These are phyloP conservation scores for Russula griseocarnosa DNA, from an alignment of 768 basidiomycete species.

Conservation along the genomic window DNA sequence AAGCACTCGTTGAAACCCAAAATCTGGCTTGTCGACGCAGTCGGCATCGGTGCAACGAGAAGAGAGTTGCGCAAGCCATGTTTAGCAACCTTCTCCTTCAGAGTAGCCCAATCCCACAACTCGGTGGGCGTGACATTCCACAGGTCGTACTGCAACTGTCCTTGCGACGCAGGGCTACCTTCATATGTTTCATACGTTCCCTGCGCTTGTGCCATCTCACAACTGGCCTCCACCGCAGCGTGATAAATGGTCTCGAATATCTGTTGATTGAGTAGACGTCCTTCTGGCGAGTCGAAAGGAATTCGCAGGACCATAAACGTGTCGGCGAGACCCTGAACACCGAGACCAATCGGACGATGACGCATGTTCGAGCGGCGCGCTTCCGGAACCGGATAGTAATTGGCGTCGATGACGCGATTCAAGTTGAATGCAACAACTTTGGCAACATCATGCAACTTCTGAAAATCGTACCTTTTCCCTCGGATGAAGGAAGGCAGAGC, in stretches of 20 bases:
- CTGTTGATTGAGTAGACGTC: conserved; percentile 84
- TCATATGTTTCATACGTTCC: conserved; percentile 87
- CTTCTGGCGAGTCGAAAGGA: conserved; percentile 89
- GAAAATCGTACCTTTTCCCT: conserved; percentile 84
- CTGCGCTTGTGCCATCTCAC: conserved; percentile 73
- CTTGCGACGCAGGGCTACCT: conserved; percentile 86
- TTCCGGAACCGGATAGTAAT: conserved; percentile 93
- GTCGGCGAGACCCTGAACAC: conserved; percentile 93
- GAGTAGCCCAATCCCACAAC: conserved; percentile 88
- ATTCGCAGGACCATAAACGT: conserved; percentile 96
- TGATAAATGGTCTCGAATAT: conserved; percentile 99
- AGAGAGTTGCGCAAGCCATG: conserved; percentile 88
- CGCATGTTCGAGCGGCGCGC: conserved; percentile 93
- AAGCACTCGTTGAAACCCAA: conserved; percentile 98
- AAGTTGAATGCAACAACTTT: conserved; percentile 93
- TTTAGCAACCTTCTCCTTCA: conserved; percentile 82
- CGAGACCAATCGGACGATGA: conserved; percentile 94
- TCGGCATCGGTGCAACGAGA: conserved; percentile 96
- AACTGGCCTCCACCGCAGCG: conserved; percentile 85
- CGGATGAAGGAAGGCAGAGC: conserved; percentile 90
- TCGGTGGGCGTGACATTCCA: conserved; percentile 87
- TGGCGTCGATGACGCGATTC: conserved; percentile 90
- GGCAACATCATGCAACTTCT: conserved; percentile 88
- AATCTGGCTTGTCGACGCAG: conserved; percentile 97
- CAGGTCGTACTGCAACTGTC: conserved; percentile 89